These are phyloP conservation scores for Chaetomium sp. DNA, from an alignment of 2,329 filamentous ascomycete species.

Conservation along the genomic window DNA sequence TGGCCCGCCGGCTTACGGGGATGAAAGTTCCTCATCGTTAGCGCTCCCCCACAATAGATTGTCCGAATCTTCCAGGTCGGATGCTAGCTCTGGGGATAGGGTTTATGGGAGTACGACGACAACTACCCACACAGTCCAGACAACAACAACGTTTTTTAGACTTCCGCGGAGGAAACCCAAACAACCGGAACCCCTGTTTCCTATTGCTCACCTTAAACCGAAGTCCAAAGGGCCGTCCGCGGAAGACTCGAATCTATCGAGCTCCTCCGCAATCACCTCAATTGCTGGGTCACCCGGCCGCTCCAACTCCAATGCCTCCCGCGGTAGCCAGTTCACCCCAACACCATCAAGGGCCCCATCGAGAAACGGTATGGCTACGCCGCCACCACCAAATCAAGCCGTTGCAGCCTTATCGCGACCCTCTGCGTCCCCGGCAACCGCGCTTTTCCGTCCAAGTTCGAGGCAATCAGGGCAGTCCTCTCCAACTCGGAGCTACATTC, in stretches of 20 bases:
- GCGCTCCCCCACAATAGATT: slow-evolving; percentile 58
- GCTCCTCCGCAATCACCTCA: slow-evolving; percentile 40
- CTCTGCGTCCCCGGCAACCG: slow-evolving; percentile 41
- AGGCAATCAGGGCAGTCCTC: slow-evolving; percentile 60
- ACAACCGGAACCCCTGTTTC: slow-evolving; percentile 71
- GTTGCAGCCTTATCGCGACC: slow-evolving; percentile 29
- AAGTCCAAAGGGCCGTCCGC: slow-evolving; percentile 46
- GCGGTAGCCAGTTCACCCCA: slow-evolving; percentile 25
- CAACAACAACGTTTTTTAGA: slow-evolving; percentile 71
- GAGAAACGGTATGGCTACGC: slow-evolving; percentile 25
- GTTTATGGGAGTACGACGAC: slow-evolving; percentile 53
- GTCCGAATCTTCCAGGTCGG: slow-evolving; percentile 85
- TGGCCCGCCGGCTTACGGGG: slow-evolving; percentile 48
- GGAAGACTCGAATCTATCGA: slow-evolving; percentile 31
- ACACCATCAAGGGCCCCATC: slow-evolving; percentile 28
- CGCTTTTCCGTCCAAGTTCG: slow-evolving; percentile 43
- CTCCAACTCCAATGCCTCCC: slow-evolving; percentile 12
- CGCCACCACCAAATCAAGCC: slow-evolving; percentile 31
- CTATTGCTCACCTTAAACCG: slow-evolving; percentile 73
- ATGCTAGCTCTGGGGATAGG: slow-evolving; percentile 69
- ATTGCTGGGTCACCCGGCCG: slow-evolving; percentile 22
- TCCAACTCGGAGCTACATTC: slow-evolving; percentile 52
- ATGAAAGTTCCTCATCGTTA: slow-evolving; percentile 55
- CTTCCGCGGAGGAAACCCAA: slow-evolving; percentile 71
- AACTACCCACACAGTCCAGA: slow-evolving; percentile 56